Conservation (phyloP, 2,329 filamentous ascomycete species). For the Fusarium temperatum region DNA sequence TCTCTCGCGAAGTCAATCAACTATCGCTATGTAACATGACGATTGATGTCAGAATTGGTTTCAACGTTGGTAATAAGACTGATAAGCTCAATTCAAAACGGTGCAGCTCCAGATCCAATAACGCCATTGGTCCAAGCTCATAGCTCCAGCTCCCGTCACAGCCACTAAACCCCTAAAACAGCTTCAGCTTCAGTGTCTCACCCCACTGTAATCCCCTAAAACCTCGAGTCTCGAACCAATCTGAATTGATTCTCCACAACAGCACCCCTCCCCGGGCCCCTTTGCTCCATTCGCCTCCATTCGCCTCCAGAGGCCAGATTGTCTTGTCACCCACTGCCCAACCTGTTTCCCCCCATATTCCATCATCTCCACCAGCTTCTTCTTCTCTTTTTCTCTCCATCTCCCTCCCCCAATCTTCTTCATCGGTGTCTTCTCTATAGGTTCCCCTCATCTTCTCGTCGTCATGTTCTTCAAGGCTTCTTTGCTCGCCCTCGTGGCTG, state of each 20-base stretch:
- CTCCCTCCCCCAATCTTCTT: slow-evolving; percentile 2
- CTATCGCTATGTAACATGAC: neutral
- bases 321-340: slow-evolving; percentile 40
- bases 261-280: slow-evolving; percentile 8
- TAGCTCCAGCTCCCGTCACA: slow-evolving; percentile 2
- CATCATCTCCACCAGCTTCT: slow-evolving; percentile 32
- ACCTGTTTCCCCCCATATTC: slow-evolving; percentile 29
- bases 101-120: neutral
- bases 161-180: slow-evolving; percentile 14
- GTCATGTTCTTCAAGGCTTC: slow-evolving; percentile 80
- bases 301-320: slow-evolving; percentile 41
- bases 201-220: slow-evolving; percentile 3
- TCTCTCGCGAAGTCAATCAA: neutral
- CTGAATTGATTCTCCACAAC: slow-evolving; percentile 24
- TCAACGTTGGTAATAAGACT: neutral
- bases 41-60: neutral
- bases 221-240: slow-evolving; percentile 1
- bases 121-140: slow-evolving; percentile 24
- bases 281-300: slow-evolving; percentile 28
- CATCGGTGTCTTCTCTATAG: slow-evolving; percentile 16
- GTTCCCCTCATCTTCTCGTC: slow-evolving; percentile 18
- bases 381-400: slow-evolving; percentile 8
- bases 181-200: slow-evolving; percentile 4
- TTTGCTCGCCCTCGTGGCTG: slow-evolving; percentile 75
- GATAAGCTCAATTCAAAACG: neutral